Evolutionary conservation across 495 filamentous ascomycete species (phyloP).

Genomic region (Neurospora sp.): DNA sequence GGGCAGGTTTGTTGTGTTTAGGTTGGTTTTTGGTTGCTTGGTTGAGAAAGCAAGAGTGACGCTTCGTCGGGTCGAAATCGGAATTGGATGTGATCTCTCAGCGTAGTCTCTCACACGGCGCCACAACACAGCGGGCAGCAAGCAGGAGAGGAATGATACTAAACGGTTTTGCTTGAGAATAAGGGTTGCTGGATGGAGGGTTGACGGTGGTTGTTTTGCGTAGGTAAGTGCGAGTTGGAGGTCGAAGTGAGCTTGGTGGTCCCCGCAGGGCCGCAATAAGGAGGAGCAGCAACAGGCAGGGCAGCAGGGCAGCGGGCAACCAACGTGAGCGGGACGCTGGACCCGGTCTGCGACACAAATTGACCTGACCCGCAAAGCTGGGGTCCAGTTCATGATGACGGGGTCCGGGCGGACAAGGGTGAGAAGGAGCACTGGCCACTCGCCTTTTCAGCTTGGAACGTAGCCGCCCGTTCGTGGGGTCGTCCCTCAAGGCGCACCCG

Average conservation of each 20-base stretch:
- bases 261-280: not conserved
- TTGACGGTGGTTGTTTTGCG: not conserved
- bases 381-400: not conserved
- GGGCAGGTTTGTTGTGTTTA: constrained; percentile 5
- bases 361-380: not conserved
- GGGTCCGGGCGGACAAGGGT: not conserved
- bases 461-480: not conserved
- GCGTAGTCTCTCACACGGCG: not conserved
- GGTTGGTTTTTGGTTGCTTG: not conserved
- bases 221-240: not conserved
- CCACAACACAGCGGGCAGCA: not conserved
- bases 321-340: not conserved
- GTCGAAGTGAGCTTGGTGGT: not conserved
- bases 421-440: not conserved
- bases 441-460: not conserved
- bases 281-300: not conserved
- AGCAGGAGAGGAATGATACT: constrained; percentile 3
- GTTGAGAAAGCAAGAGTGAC: constrained; percentile 1
- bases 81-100: constrained; percentile 3
- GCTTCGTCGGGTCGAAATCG: not conserved
- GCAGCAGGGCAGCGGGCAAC: not conserved
- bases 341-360: not conserved
- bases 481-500: not conserved
- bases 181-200: constrained; percentile 8
- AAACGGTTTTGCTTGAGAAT: constrained; percentile 1